Conservation (phyloP, 768 basidiomycete genomes). For the Xerocomellus chrysenteron region DNA sequence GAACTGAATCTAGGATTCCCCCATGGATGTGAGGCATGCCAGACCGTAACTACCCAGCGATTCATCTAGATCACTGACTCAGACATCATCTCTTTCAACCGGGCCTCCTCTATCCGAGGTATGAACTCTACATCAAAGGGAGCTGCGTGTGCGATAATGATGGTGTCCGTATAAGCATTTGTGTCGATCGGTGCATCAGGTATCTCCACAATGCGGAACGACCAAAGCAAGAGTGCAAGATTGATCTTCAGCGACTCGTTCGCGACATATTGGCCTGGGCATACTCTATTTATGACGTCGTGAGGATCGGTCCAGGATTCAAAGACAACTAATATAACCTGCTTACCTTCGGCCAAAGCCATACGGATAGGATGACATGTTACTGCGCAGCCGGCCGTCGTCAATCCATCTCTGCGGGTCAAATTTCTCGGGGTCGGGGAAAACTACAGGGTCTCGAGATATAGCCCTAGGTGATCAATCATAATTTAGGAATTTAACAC, state of each 20-base stretch:
- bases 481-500: not conserved
- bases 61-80: not conserved
- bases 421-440: slow-evolving; percentile 44
- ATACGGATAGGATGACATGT: slow-evolving; percentile 46
- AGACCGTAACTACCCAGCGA: no score
- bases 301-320: not conserved
- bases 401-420: slow-evolving; percentile 55
- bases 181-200: slow-evolving; percentile 52
- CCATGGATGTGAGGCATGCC: no score
- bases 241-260: slow-evolving; percentile 54
- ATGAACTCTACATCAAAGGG: slow-evolving; percentile 58
- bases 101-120: slow-evolving; percentile 35
- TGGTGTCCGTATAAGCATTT: slow-evolving; percentile 50
- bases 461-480: slow-evolving; percentile 16
- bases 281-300: slow-evolving; percentile 39
- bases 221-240: slow-evolving; percentile 59
- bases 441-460: slow-evolving; percentile 21
- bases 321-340: not conserved
- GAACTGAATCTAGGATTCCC: no score
- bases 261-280: slow-evolving; percentile 58
- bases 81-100: slow-evolving; percentile 13
- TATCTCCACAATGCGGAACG: slow-evolving; percentile 53
- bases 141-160: slow-evolving; percentile 51
- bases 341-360: slow-evolving; percentile 51
- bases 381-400: slow-evolving; percentile 38